A percentile compares a stretch with the other conserved stretches of the same genome.
Evolutionary conservation across 768 basidiomycete species (phyloP).

Genomic region (Auriscalpium microsporum): DNA sequence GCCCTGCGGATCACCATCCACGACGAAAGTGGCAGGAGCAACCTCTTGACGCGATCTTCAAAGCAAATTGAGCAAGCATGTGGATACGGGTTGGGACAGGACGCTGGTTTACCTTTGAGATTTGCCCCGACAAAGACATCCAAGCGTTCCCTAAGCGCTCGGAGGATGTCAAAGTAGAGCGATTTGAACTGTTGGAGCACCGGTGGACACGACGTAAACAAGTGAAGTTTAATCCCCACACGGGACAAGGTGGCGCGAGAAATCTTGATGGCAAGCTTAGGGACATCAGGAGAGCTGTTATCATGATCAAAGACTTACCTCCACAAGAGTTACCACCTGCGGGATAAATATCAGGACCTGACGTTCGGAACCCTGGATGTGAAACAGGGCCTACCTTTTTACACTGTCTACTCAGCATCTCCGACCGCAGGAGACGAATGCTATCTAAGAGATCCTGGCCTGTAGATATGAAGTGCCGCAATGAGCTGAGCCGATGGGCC

Average conservation of each 20-base stretch:
- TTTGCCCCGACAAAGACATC: constrained; percentile 6
- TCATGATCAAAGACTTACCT: constrained; percentile 9
- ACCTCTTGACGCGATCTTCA: constrained; percentile 10
- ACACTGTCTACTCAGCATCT: constrained; percentile 9
- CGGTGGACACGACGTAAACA: constrained; percentile 11
- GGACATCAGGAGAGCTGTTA: background rate
- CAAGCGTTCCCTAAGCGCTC: constrained; percentile 10
- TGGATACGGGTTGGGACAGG: background rate
- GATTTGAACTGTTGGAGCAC: constrained; percentile 10
- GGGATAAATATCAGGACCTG: constrained; percentile 2
- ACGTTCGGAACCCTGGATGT: background rate
- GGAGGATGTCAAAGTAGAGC: constrained; percentile 14
- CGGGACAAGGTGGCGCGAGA: constrained; percentile 13
- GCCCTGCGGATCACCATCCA: constrained; percentile 11
- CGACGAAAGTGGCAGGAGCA: constrained; percentile 14
- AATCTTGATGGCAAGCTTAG: constrained; percentile 9
- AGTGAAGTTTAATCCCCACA: constrained; percentile 10
- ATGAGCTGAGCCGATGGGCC: constrained; percentile 8
- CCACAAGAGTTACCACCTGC: constrained; percentile 15
- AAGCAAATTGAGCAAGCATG: constrained; percentile 1
- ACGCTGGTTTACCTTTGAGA: constrained; percentile 11
- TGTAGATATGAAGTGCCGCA: constrained; percentile 11
- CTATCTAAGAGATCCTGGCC: constrained; percentile 13
- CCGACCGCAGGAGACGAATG: constrained; percentile 6
- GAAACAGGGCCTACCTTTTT: constrained; percentile 12